Percentiles rank a stretch among this genome's conserved stretches.
phyloP scores from a whole-genome alignment of 352 stramenopile species.

The Phytopythium vexans region DNA sequence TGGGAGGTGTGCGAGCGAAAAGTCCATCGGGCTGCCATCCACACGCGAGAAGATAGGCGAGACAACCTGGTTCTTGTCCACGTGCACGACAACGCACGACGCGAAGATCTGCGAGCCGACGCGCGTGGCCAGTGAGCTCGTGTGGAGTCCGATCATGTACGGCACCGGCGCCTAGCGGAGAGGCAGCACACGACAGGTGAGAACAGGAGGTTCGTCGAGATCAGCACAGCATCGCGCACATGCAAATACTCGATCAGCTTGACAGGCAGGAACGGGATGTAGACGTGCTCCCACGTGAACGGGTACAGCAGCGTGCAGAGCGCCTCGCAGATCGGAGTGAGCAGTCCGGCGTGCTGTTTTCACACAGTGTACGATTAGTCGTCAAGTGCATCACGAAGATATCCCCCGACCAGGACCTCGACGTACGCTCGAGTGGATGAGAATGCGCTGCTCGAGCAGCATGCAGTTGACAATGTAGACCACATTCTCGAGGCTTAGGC shows the following conservation, averaged over 20 bases:
- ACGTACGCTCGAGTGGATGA: constrained; percentile 78
- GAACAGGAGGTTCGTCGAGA: background rate
- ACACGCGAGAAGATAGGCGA: constrained; percentile 56
- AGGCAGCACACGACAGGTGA: background rate
- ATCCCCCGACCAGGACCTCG: background rate
- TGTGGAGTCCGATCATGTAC: constrained; percentile 86
- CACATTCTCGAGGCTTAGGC: constrained; percentile 76
- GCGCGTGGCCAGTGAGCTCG: constrained; percentile 70
- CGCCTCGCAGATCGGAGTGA: constrained; percentile 79
- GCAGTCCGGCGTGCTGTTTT: constrained; percentile 48
- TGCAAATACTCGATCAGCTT: constrained; percentile 84
- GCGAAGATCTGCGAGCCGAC: constrained; percentile 73
- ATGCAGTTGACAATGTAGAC: constrained; percentile 80
- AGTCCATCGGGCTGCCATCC: constrained; percentile 53
- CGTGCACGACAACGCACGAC: constrained; percentile 77
- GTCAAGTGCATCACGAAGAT: background rate
- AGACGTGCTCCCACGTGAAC: constrained; percentile 85
- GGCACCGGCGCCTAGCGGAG: constrained; percentile 63
- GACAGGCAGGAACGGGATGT: constrained; percentile 80
- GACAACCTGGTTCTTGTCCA: constrained; percentile 85
- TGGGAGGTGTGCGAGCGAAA: constrained; percentile 43
- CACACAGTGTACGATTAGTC: background rate
- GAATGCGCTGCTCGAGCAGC: constrained; percentile 77
- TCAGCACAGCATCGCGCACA: constrained; percentile 15
- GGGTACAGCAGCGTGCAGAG: constrained; percentile 78